Evolutionary conservation across 2,329 filamentous ascomycete genomes (phyloP).

Genomic region (Neophaeococcomyces mojaviensis): DNA sequence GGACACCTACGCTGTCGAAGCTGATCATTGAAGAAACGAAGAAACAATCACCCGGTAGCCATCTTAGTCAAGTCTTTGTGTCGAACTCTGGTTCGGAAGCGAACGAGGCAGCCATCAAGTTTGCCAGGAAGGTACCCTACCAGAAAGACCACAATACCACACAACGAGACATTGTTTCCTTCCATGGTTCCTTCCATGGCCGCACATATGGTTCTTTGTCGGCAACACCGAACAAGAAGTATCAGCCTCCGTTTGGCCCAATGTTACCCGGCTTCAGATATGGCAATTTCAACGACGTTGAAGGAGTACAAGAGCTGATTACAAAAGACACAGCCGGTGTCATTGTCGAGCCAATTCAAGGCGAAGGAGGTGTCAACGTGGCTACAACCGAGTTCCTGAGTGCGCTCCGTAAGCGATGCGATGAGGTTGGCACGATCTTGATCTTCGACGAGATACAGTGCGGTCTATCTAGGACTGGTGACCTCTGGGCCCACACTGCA

Average conservation of each 20-base stretch:
- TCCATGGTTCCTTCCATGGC: constrained; percentile 88
- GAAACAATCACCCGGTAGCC: constrained; percentile 49
- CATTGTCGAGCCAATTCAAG: constrained; percentile 94
- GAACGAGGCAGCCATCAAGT: constrained; percentile 97
- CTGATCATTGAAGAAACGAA: constrained; percentile 74
- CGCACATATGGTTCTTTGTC: constrained; percentile 91
- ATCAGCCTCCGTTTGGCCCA: constrained; percentile 87
- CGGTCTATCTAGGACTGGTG: constrained; percentile 78
- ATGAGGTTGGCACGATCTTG: constrained; percentile 77
- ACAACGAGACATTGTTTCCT: constrained; percentile 83
- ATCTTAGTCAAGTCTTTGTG: constrained; percentile 65
- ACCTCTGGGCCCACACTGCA: constrained; percentile 73
- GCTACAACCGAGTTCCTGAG: constrained; percentile 75
- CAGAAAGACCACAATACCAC: constrained; percentile 59
- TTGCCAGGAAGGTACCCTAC: constrained; percentile 85
- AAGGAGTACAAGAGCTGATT: constrained; percentile 62
- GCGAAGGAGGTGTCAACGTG: constrained; percentile 85
- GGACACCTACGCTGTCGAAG: constrained; percentile 84
- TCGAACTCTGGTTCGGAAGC: constrained; percentile 96
- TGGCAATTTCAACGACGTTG: constrained; percentile 76
- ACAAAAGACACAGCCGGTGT: constrained; percentile 86
- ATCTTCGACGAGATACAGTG: constrained; percentile 98
- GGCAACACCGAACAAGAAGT: constrained; percentile 97
- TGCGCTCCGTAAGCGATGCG: constrained; percentile 75
- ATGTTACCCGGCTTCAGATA: constrained; percentile 93